Base-by-base conservation (phyloP, 306 rosid species). In the Pueraria montana region DNA sequence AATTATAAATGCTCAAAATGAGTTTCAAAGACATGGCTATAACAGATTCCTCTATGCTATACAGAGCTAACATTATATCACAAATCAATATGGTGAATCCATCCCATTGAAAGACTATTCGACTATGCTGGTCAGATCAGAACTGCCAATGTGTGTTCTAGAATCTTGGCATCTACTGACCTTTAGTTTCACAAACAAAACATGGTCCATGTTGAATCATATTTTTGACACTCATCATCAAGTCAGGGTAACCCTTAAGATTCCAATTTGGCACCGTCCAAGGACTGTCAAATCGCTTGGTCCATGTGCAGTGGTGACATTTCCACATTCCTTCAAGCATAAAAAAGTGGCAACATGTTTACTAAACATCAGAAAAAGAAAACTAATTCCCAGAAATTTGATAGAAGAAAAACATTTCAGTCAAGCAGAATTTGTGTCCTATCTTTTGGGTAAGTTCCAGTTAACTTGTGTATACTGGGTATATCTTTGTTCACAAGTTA, bases 251-350 rank as follows among this genome's bases (percentile, higher is more conserved):
- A 27, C 36, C 72, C 40, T 71, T 72, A 77, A 68, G 83, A 26
- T 76, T 69, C 83, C 48, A 73, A 71, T 40, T 3, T 56, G 82
- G 84, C 58, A 74, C 56, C 13, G 76, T 64, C 84, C 85, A 50
- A 73, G 88, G 70, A 82, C 81, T 36, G 85, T 55, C 84, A 43
- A 83, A 65, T 83, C 66, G 70, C 82, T 83, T 80, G 87, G 87
- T 85, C 91, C 91, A 88, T 52, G 87, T 7, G 82, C 91, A 88
- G 70, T 88, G 91, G 69, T 67, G 86, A 72, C 91, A 88, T 88
- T 88, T 88, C 91, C 89, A 88, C 73, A 83, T 82, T 80, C 89
- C 91, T 85, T 88, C 89, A 85, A 32, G 73, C 83, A 88, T 85
- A 86, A 80, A 75, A 81, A 80, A 72, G 71, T 42, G 77, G 65